A percentile compares a stretch with the other conserved stretches of the same genome.
phyloP scores from a whole-genome alignment of 208 protist species.

The Leishmania turanica region DNA sequence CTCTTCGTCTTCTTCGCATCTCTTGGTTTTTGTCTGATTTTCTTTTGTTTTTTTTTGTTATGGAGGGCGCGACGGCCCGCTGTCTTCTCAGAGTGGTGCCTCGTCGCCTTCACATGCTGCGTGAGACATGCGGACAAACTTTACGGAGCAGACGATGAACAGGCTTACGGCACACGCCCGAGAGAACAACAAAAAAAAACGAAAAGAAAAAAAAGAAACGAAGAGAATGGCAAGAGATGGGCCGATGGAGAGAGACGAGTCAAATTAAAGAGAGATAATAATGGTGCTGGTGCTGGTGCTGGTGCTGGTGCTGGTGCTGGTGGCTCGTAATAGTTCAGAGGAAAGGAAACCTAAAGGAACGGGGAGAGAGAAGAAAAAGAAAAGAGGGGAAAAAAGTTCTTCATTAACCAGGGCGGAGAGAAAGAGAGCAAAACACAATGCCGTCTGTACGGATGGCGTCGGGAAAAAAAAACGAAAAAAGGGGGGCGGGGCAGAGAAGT shows the following conservation, averaged over 20 bases:
- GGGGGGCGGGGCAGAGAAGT: not conserved
- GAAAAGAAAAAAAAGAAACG: not conserved
- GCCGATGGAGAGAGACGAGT: not conserved
- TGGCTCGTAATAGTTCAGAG: conserved; percentile 3
- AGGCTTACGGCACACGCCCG: not conserved
- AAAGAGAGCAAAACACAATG: not conserved
- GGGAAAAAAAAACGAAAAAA: not conserved
- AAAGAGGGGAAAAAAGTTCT: not conserved
- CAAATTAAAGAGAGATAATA: not conserved
- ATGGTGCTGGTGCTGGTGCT: not conserved
- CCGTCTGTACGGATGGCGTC: not conserved
- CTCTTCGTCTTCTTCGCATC: not conserved
- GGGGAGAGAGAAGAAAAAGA: not conserved
- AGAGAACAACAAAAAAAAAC: not conserved
- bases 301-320: not conserved
- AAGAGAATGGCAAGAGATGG: not conserved
- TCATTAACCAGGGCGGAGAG: not conserved
- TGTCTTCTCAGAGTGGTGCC: not conserved
- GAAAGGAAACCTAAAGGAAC: not conserved
- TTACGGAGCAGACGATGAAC: too few species aligned
- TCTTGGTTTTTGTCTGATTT: not conserved
- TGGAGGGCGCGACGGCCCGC: too few species aligned
- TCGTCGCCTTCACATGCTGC: not conserved
- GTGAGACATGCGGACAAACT: not conserved
- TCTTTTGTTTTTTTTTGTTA: not conserved